These are phyloP conservation scores for Sicyos baderoa DNA, from an alignment of 306 rosid genomes.

Conservation along the genomic window DNA sequence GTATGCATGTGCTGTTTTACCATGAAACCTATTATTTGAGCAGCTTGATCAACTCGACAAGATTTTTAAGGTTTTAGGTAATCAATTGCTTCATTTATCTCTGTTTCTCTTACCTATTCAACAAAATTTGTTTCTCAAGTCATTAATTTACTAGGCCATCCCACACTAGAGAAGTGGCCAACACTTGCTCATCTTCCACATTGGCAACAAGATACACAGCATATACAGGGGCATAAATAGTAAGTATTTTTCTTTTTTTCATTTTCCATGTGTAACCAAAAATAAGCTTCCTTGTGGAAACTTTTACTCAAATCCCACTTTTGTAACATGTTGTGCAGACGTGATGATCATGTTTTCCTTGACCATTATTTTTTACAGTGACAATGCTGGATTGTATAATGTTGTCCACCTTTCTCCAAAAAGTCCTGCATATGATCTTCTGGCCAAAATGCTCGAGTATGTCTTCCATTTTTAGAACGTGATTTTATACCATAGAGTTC, in stretches of 20 bases:
- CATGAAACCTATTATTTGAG: conserved; percentile 29
- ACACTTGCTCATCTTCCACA: conserved; percentile 77
- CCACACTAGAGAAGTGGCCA: conserved; percentile 94
- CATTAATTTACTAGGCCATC: conserved; percentile 69
- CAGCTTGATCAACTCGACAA: conserved; percentile 99
- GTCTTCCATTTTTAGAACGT: conserved; percentile 34
- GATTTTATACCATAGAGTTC: background rate
- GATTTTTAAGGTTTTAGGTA: conserved; percentile 98
- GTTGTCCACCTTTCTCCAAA: conserved; percentile 73
- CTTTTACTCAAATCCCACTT: conserved; percentile 4
- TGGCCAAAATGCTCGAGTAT: conserved; percentile 97
- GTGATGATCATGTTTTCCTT: conserved; percentile 1
- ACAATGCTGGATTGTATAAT: conserved; percentile 52
- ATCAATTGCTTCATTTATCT: conserved; percentile 21
- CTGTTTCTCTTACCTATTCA: conserved; percentile 23
- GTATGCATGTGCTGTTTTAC: background rate
- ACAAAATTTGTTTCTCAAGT: conserved; percentile 29
- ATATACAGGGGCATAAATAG: conserved; percentile 89
- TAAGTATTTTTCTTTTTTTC: conserved; percentile 27
- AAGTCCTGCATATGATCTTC: conserved; percentile 80
- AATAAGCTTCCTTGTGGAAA: conserved; percentile 4
- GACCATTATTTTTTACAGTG: conserved; percentile 47
- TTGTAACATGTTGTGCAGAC: background rate
- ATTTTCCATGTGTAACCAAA: conserved; percentile 1
- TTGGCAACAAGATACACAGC: conserved; percentile 73